Base-by-base conservation (phyloP, 345 rosid genomes). In the Linum trigynum region DNA sequence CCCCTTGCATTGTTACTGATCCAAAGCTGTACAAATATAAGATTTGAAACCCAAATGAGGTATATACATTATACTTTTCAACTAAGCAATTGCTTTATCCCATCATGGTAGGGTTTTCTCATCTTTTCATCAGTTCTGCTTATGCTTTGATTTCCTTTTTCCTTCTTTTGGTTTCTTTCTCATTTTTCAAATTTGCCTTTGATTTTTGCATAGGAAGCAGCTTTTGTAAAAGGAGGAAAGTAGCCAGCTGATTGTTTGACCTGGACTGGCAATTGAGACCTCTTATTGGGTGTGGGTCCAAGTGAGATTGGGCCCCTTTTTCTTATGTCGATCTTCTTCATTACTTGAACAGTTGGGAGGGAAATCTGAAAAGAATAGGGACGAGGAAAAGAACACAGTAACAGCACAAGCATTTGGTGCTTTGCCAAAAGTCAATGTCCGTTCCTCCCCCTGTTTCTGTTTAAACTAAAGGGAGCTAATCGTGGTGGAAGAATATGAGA, bases 341-440 rank as follows among this genome's bases (percentile, higher is more conserved):
- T 23, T 23, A 23, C 32, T 23, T 23, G 32, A 23, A 23, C 32
- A 23, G 32, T 23, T 23, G 32, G 32, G 32, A 23, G 32, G 11
- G 9, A 55, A 7, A 39, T 12, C 5, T 15, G 14, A 71, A 65
- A 45, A 42, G 15, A 65, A 48, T 1, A 6, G 8, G 60, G 23
- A 53, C 53, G 57, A 58, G 40, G 55, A n/a, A 42, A 42, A 3
- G 23, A 56, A 60, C 37, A 55, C 12, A 36, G 10, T 38, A 63
- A 37, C 32, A 71, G 17, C 77, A 67, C 48, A 57, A 64, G 4
- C 71, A 55, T 38, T 59, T 61, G 74, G 57, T 3, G 11, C 53
- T 67, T 75, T 72, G 65, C 66, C 7, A 84, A 48, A 84, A 84
- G 92, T 88, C 91, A 84, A 88, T 78, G 83, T 75, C 81, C 73